Evolutionary conservation across 768 basidiomycete genomes (phyloP), one percentile per base, ranked within the genome.

Genomic region (Artomyces pyxidatus): DNA sequence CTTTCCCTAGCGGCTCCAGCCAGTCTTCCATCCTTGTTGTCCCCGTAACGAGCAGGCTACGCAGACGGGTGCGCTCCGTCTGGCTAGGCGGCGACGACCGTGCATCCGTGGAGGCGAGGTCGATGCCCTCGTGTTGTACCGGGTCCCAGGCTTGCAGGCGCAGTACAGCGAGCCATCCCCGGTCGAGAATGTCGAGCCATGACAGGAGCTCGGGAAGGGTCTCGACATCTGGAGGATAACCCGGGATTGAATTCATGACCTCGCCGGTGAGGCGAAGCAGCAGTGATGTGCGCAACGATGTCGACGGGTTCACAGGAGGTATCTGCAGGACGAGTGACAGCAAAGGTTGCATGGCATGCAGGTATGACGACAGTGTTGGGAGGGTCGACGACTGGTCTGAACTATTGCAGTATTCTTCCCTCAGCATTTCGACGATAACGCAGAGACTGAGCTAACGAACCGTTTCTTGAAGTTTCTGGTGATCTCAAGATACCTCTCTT

Each of bases 241-340:
- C 83, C 4, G 75, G 66, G 8, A 87, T 74, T 9, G 77, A 71
- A 50, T 63, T 66, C 55, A 89, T 66, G 16, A 78, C 70, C 42
- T 88, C 86, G 46, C 78, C 77, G 3, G 85, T 88, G 7, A 88
- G 68, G 23, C 80, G 81, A 21, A 90, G 77, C n/a, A 89, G 70
- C 51, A 80, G 78, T 2, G 79, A 71, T 7, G 72, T 80, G 8
- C 88, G 78, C 4, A 89, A 70, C 12, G 78, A 67, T 4, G 81
- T 77, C 3, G 86, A 88, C 0, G 84, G 81, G 17, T 80, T 78
- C 14, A 85, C 62, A 11, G 88, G 86, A 0, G 86, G 88, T 42
- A 88, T 84, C 59, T 81, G 85, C 17, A 88, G 68, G 37, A 87
- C 72, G 41, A 90, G 59, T 0, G 75, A 70, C 10, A 89, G 65